Evolutionary conservation across 2,329 filamentous ascomycete genomes (phyloP), one percentile per base, ranked within the genome.

Genomic region (Trichoderma hamatum): DNA sequence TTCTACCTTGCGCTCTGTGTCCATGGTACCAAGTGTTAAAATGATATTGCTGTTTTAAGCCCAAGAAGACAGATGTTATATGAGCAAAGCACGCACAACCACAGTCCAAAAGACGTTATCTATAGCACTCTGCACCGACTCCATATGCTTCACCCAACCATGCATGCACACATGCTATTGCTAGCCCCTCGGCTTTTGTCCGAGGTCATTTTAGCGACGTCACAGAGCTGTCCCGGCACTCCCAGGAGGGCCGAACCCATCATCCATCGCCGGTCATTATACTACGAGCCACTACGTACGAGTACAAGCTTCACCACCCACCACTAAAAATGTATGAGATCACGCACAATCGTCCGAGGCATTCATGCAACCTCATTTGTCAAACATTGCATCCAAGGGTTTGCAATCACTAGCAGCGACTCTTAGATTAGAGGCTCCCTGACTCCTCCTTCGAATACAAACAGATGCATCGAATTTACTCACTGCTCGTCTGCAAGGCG

Each of bases 121-220:
- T 49, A 66, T 56, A 26, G 34, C 52, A 39, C 26, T 32, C n/a
- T 24, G 21, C 46, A 9, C 46, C 3, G 9, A 24, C 46, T 24
- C 21, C 5, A 5, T 24, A 24, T 30, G 55, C 28, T 19, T n/a
- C 26, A n/a, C 19, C 32, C 43, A 56, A 43, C 51, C 32, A 59
- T 64, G 60, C 60, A 59, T 64, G 65, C 54, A 46, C 54, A 39
- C 14, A 69, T 30, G 39, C 64, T 24, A 56, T 39, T 16, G 43
- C n/a, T 49, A n/a, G 16, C 30, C 43, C 43, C 43, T 69, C 68
- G 68, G 68, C 68, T 67, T 69, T 69, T 67, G 68, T 24, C 62
- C 68, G 68, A 69, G 63, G 21, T 30, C 32, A 32, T 67, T 62
- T 36, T 58, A 39, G 60, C 60, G 60, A 69, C 67, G 67, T 65